These are phyloP conservation scores for Chlamydomonas applanata DNA, from an alignment of 139 green algal genomes.

Conservation along the genomic window DNA sequence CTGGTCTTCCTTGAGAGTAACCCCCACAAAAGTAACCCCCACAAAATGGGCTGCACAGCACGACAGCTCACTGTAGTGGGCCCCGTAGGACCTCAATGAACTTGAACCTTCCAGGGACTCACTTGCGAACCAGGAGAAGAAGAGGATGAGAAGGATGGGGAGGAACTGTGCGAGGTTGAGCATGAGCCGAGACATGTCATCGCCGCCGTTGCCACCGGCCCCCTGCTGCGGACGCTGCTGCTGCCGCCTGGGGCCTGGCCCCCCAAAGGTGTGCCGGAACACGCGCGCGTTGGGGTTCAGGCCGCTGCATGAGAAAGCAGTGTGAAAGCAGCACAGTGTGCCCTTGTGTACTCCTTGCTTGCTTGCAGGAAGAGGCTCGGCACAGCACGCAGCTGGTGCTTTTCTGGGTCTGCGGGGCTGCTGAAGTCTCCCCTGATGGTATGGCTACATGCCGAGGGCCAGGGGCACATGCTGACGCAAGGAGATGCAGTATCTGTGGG, in stretches of 20 bases:
- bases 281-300: constrained; percentile 14
- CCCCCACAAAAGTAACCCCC: no score
- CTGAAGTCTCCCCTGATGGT: no score
- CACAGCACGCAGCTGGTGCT: no score
- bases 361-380: no score
- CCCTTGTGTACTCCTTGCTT: no score
- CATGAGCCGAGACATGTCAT: constrained; percentile 3
- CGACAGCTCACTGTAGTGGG: not conserved
- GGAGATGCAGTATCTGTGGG: no score
- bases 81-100: not conserved
- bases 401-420: no score
- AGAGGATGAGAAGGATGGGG: constrained; percentile 42
- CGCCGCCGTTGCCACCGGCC: constrained; percentile 13
- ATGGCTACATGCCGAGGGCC: no score
- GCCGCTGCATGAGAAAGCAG: not conserved
- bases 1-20: no score
- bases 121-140: constrained; percentile 37
- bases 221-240: constrained; percentile 22
- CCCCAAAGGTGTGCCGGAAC: constrained; percentile 36
- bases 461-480: no score
- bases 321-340: not conserved
- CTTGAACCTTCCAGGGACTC: not conserved
- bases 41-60: no score
- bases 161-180: constrained; percentile 36
- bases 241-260: not conserved